Conservation (phyloP, 1,139 yeast species). For the Citeromyces hawaiiensis region DNA sequence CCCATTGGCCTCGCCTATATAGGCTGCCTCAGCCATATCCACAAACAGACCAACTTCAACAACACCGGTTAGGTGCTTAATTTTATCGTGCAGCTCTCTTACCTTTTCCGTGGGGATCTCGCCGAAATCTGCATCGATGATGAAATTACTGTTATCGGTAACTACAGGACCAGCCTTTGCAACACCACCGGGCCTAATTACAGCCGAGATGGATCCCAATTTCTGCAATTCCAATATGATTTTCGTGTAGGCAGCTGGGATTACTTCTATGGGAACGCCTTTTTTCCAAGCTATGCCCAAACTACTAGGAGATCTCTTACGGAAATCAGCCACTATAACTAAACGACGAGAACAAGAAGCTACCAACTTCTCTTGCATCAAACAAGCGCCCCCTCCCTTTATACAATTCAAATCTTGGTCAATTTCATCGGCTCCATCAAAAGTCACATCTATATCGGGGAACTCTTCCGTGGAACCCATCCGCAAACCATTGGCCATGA, state of each 20-base stretch:
- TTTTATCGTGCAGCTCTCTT: constrained; percentile 38
- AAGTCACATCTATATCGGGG: constrained; percentile 75
- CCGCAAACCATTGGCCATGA: constrained; percentile 65
- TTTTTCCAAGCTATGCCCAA: constrained; percentile 77
- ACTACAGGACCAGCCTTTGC: constrained; percentile 98
- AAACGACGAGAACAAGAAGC: constrained; percentile 70
- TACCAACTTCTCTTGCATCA: constrained; percentile 91
- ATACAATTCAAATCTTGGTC: constrained; percentile 71
- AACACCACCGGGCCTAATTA: constrained; percentile 72
- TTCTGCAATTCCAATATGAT: constrained; percentile 47
- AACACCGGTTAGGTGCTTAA: constrained; percentile 79
- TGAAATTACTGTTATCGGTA: constrained; percentile 89
- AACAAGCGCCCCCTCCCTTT: constrained; percentile 98
- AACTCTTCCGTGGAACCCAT: constrained; percentile 78
- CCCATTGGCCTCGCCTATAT: constrained; percentile 80
- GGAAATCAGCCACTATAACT: constrained; percentile 83
- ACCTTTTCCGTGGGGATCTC: constrained; percentile 48
- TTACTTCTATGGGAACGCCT: constrained; percentile 94
- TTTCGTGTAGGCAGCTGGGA: constrained; percentile 76
- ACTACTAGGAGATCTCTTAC: constrained; percentile 54
- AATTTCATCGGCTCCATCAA: constrained; percentile 98
- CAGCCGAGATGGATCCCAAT: constrained; percentile 42
- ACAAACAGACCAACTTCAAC: constrained; percentile 93
- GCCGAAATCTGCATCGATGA: constrained; percentile 91
- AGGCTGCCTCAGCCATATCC: constrained; percentile 62